A percentile compares a stretch with the other conserved stretches of the same genome.
Conservation (phyloP, 2,329 filamentous ascomycete genomes). For the Epichloe glyceriae region DNA sequence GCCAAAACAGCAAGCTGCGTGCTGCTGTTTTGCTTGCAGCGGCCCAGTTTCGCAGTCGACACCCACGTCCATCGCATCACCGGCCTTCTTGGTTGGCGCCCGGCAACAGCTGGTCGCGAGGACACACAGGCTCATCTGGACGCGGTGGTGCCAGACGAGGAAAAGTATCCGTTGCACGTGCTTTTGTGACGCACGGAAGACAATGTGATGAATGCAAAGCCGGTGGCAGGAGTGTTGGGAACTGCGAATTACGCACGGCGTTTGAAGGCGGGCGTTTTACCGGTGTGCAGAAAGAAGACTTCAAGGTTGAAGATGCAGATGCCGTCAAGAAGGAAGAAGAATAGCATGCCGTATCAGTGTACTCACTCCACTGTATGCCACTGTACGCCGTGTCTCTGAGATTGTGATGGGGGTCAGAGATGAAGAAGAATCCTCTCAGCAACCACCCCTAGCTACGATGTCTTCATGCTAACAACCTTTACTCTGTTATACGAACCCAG, state of each 20-base stretch:
- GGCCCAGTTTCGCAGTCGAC: slow-evolving; percentile 38
- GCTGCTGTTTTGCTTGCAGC: slow-evolving; percentile 34
- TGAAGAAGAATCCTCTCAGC: too few species aligned
- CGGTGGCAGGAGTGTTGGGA: slow-evolving; percentile 25
- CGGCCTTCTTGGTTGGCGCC: slow-evolving; percentile 36
- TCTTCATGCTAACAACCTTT: too few species aligned
- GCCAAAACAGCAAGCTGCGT: slow-evolving; percentile 41
- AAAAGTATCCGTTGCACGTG: slow-evolving; percentile 38
- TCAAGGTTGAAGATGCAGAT: neutral
- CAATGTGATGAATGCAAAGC: slow-evolving; percentile 32
- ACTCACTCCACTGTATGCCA: too few species aligned
- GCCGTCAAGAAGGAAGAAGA: neutral
- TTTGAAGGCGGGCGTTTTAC: slow-evolving; percentile 19
- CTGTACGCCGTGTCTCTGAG: too few species aligned
- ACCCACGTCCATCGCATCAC: slow-evolving; percentile 39
- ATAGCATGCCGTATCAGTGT: too few species aligned
- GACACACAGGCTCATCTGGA: slow-evolving; percentile 39
- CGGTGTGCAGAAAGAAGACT: slow-evolving; percentile 7
- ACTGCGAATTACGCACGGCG: slow-evolving; percentile 27
- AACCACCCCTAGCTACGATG: too few species aligned
- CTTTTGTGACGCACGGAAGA: slow-evolving; percentile 35
- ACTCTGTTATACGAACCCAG: too few species aligned
- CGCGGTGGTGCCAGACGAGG: slow-evolving; percentile 29
- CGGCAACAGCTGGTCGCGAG: slow-evolving; percentile 25
- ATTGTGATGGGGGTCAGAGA: too few species aligned